Percentiles rank a stretch among this genome's conserved stretches.
Evolutionary conservation across 2,329 filamentous ascomycete species (phyloP).

Genomic region (Monosporascus ibericus): DNA sequence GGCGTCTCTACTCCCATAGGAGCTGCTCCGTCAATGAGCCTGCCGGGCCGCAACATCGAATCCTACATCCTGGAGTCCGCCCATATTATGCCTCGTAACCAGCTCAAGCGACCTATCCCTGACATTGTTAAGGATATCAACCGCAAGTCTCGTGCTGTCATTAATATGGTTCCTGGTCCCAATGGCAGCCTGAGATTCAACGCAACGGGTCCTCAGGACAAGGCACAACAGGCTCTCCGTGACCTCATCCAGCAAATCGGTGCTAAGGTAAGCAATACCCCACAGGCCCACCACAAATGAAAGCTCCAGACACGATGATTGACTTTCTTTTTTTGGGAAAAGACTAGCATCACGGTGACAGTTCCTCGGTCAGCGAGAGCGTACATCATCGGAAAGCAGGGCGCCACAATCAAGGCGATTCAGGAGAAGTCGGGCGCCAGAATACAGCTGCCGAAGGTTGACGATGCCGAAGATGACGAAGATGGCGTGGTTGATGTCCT

Average conservation of each 20-base stretch:
- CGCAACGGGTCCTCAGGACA: slow-evolving; percentile 75
- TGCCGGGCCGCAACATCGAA: slow-evolving; percentile 80
- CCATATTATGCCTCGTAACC: slow-evolving; percentile 67
- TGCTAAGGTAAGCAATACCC: slow-evolving; percentile 62
- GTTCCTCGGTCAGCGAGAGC: slow-evolving; percentile 79
- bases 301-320: not conserved
- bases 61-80: slow-evolving; percentile 66
- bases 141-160: slow-evolving; percentile 79
- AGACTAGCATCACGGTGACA: slow-evolving; percentile 62
- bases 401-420: slow-evolving; percentile 82
- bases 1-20: slow-evolving; percentile 44
- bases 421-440: slow-evolving; percentile 84
- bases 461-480: slow-evolving; percentile 68
- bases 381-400: slow-evolving; percentile 89
- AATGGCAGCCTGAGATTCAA: slow-evolving; percentile 74
- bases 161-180: slow-evolving; percentile 69
- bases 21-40: slow-evolving; percentile 54
- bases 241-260: slow-evolving; percentile 86
- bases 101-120: slow-evolving; percentile 77
- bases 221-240: slow-evolving; percentile 81
- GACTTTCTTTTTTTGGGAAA: not conserved
- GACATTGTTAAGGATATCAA: slow-evolving; percentile 91
- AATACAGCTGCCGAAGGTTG: slow-evolving; percentile 81
- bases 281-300: no score
- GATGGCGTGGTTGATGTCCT: slow-evolving; percentile 78